Percentiles rank a stretch among this genome's conserved stretches.
phyloP scores from a whole-genome alignment of 148 eudicot species.

The Diospyros kaki region DNA sequence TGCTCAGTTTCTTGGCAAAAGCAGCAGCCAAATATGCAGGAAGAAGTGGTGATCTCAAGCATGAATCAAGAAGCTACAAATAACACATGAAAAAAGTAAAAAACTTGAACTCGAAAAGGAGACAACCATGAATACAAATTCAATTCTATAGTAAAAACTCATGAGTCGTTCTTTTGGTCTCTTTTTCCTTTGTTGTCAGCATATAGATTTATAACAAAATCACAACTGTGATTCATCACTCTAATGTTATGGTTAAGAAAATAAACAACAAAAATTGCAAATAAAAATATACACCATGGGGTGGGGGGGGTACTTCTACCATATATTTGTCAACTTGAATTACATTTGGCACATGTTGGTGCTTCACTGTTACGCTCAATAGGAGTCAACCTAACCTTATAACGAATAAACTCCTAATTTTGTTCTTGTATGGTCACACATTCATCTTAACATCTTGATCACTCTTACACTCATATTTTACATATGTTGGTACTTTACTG shows the following conservation, averaged over 20 bases:
- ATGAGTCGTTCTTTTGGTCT: neutral
- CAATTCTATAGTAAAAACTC: neutral
- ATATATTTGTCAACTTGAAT: neutral
- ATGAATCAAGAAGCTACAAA: slow-evolving; percentile 82
- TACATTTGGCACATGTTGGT: no score
- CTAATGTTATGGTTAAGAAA: neutral
- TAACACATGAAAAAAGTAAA: slow-evolving; percentile 8
- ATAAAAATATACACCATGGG: neutral
- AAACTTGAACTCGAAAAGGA: neutral
- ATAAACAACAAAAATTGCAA: neutral
- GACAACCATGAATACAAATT: neutral
- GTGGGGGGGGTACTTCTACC: neutral
- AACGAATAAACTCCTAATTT: no score
- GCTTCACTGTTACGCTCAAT: no score
- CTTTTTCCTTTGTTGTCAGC: neutral
- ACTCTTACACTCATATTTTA: no score
- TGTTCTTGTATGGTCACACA: no score
- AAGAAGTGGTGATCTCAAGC: slow-evolving; percentile 88
- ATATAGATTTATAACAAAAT: neutral
- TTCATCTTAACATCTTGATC: no score
- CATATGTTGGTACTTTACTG: no score
- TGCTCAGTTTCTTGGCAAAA: slow-evolving; percentile 89
- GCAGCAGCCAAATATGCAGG: slow-evolving; percentile 94
- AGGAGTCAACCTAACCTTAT: no score
- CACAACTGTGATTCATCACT: neutral